phyloP scores from a whole-genome alignment of 192 early-diverging fungal species.

The Chytriomyces hyalinus region DNA sequence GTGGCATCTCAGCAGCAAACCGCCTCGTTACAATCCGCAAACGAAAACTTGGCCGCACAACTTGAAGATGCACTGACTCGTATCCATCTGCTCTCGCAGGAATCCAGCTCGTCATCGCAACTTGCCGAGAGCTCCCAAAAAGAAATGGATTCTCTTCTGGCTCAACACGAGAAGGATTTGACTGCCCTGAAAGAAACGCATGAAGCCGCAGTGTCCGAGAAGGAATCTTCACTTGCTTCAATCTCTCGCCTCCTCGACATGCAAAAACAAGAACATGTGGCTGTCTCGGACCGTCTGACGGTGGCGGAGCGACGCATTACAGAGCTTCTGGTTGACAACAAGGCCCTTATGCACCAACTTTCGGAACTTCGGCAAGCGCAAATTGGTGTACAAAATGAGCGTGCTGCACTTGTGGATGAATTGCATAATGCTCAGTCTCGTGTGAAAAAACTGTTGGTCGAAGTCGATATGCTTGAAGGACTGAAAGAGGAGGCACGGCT shows the following conservation, averaged over 20 bases:
- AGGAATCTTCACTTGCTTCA: neutral
- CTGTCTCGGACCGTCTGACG: neutral
- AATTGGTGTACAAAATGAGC: constrained; percentile 12
- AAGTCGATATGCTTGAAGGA: constrained; percentile 2
- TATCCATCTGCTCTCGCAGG: neutral
- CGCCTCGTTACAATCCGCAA: neutral
- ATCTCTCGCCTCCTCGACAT: neutral
- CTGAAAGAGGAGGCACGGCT: constrained; percentile 9
- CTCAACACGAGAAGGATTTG: neutral
- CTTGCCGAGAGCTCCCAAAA: neutral
- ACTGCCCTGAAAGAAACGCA: neutral
- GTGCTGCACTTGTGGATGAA: constrained; percentile 2
- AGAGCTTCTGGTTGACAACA: constrained; percentile 17
- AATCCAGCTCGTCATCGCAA: neutral
- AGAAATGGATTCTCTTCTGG: neutral
- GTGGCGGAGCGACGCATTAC: constrained; percentile 4
- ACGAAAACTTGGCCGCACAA: constrained; percentile 14
- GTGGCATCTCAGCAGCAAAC: no score
- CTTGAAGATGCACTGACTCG: neutral
- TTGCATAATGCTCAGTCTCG: neutral
- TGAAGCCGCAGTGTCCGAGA: neutral
- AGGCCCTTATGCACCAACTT: constrained; percentile 9
- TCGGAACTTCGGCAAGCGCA: constrained; percentile 11
- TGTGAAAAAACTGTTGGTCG: constrained; percentile 1
- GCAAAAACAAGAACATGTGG: neutral